A percentile compares a stretch with the other conserved stretches of the same genome.
Conservation (phyloP, 2,329 filamentous ascomycete genomes). For the Incumbomyces delicatus region DNA sequence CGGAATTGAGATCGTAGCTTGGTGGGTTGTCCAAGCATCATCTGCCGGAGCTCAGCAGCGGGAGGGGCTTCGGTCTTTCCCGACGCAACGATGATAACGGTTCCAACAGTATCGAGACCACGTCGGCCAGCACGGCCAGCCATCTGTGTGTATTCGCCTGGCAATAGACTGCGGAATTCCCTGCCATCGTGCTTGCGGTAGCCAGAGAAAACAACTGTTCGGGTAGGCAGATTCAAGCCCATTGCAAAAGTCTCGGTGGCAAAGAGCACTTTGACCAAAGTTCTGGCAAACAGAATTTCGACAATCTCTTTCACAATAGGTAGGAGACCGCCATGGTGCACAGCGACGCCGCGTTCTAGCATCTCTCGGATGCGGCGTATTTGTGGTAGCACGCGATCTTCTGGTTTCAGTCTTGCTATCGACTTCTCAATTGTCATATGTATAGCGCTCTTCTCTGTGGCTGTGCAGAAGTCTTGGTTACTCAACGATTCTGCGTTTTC, state of each 20-base stretch:
- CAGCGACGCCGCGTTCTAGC: conserved; percentile 78
- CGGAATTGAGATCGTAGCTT: conserved; percentile 94
- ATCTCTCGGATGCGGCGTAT: conserved; percentile 81
- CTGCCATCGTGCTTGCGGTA: conserved; percentile 95
- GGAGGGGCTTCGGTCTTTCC: conserved; percentile 82
- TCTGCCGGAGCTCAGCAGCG: conserved; percentile 70
- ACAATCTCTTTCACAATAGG: conserved; percentile 98
- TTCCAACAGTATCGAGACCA: conserved; percentile 85
- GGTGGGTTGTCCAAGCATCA: conserved; percentile 92
- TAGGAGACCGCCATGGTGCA: conserved; percentile 87
- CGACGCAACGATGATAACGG: conserved; percentile 79
- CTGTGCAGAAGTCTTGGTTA: conserved; percentile 90
- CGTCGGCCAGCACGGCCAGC: conserved; percentile 86
- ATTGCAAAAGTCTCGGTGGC: conserved; percentile 98
- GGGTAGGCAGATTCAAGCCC: conserved; percentile 89
- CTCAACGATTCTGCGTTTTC: conserved; percentile 92
- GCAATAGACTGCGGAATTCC: conserved; percentile 78
- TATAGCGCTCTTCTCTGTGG: conserved; percentile 87
- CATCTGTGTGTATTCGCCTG: conserved; percentile 98
- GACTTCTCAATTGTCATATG: conserved; percentile 98
- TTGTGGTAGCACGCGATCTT: conserved; percentile 83
- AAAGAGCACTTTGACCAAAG: conserved; percentile 91
- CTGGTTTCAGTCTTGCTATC: conserved; percentile 77
- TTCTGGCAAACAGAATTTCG: conserved; percentile 90
- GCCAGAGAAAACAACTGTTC: conserved; percentile 94